Percentiles rank a stretch among this genome's conserved stretches.
These are phyloP conservation scores for Aspergillus transmontanensis DNA, from an alignment of 2,329 filamentous ascomycete genomes.

Conservation along the genomic window DNA sequence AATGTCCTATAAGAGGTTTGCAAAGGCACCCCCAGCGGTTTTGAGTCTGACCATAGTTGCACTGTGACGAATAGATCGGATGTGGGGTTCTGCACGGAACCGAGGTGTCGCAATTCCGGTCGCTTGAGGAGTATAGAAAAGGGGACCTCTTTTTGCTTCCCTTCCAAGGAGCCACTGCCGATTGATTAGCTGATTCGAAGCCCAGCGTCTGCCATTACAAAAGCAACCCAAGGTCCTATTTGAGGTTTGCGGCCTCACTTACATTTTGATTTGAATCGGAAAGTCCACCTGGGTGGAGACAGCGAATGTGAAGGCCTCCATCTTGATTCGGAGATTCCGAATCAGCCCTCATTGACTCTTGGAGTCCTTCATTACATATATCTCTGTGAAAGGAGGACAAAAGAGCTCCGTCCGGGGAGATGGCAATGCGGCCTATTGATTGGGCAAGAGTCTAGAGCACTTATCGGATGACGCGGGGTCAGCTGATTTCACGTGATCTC, in stretches of 20 bases:
- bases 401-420: constrained; percentile 12
- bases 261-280: constrained; percentile 67
- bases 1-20: constrained; percentile 94
- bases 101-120: constrained; percentile 81
- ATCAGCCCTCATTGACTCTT: not conserved
- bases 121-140: constrained; percentile 77
- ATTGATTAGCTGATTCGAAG: not conserved
- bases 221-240: not conserved
- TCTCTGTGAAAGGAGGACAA: not conserved
- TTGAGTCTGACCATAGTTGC: constrained; percentile 94
- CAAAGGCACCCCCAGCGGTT: constrained; percentile 85
- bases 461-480: constrained; percentile 18
- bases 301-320: constrained; percentile 97
- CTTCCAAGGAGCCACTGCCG: constrained; percentile 71
- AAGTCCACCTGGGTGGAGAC: constrained; percentile 82
- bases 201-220: not conserved
- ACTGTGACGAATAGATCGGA: constrained; percentile 93
- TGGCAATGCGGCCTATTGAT: constrained; percentile 11
- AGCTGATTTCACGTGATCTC: constrained; percentile 13
- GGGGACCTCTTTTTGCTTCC: constrained; percentile 72
- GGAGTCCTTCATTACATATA: constrained; percentile 16
- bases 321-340: constrained; percentile 41
- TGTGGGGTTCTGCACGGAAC: constrained; percentile 77
- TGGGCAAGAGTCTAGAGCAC: constrained; percentile 8
- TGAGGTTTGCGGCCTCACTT: constrained; percentile 33